phyloP scores from a whole-genome alignment of 163 green algal genomes.

The Scenedesmus sp. region DNA sequence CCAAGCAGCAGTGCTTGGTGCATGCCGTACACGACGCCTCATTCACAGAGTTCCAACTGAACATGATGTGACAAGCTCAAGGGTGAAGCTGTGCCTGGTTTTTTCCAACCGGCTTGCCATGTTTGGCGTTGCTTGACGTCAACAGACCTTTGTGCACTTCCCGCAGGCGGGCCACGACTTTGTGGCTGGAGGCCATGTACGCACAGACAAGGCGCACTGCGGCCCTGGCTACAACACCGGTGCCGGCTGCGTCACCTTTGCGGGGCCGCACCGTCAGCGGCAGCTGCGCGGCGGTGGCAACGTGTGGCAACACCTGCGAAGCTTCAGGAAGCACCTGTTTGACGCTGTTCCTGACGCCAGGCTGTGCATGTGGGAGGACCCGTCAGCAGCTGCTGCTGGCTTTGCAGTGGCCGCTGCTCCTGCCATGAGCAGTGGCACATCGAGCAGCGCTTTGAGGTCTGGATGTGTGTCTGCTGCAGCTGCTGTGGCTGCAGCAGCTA shows the following conservation, averaged over 20 bases:
- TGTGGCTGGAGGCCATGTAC: slow-evolving; percentile 41
- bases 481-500: too few relatives aligned
- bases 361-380: slow-evolving; percentile 11
- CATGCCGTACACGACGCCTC: too few relatives aligned
- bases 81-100: too few relatives aligned
- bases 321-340: slow-evolving; percentile 39
- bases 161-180: slow-evolving; percentile 16
- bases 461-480: slow-evolving; percentile 10
- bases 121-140: too few relatives aligned
- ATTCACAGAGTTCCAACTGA: too few relatives aligned
- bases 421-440: not conserved
- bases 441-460: not conserved
- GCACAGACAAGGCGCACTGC: not conserved
- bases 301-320: slow-evolving; percentile 57
- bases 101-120: not conserved
- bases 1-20: too few relatives aligned
- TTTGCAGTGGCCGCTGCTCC: not conserved
- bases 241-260: not conserved
- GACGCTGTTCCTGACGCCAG: slow-evolving; percentile 8
- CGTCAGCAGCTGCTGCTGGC: not conserved
- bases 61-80: too few relatives aligned
- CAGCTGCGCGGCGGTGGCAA: slow-evolving; percentile 50
- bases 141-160: not conserved
- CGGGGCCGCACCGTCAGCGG: slow-evolving; percentile 24
- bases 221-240: slow-evolving; percentile 12